phyloP scores from a whole-genome alignment of 2,329 filamentous ascomycete genomes.

The Fusarium austroafricanum region DNA sequence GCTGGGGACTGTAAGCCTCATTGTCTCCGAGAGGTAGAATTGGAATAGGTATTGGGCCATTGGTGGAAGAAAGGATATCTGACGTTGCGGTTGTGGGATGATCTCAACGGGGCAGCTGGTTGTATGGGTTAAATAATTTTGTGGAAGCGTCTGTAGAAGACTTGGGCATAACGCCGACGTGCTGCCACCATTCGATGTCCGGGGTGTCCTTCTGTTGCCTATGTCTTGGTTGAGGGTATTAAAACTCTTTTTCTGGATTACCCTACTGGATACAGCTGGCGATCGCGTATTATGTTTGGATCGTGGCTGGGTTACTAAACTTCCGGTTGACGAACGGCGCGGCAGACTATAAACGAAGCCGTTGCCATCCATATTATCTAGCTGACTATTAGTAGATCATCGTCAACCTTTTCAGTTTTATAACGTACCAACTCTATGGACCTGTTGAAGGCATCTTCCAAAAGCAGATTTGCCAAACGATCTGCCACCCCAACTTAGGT shows the following conservation, averaged over 20 bases:
- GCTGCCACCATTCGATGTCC: not conserved
- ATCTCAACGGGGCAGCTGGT: not conserved
- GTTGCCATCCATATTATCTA: not conserved
- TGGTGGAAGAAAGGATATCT: slow-evolving; percentile 2
- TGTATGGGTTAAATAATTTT: too few relatives aligned
- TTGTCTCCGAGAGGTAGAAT: slow-evolving; percentile 35
- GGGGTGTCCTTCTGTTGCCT: not conserved
- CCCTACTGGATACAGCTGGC: fast-evolving
- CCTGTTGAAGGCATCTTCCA: slow-evolving; percentile 15
- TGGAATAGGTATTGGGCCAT: slow-evolving; percentile 26
- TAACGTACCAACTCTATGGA: slow-evolving; percentile 10
- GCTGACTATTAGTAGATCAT: not conserved
- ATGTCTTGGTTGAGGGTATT: not conserved
- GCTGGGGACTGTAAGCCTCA: slow-evolving; percentile 33
- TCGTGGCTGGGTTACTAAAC: not conserved
- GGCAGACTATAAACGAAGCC: slow-evolving; percentile 24
- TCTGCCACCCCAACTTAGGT: slow-evolving; percentile 30
- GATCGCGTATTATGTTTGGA: too few relatives aligned
- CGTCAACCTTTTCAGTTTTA: fast-evolving
- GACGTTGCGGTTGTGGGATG: not conserved
- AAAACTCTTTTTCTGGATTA: not conserved
- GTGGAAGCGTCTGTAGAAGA: too few relatives aligned
- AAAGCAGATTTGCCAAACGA: slow-evolving; percentile 29
- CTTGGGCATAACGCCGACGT: not conserved
- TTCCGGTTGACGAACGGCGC: not conserved